Evolutionary conservation across 106 monocot species (phyloP), one percentile per base, ranked within the genome.

Genomic region (Phalaenopsis equestris): DNA sequence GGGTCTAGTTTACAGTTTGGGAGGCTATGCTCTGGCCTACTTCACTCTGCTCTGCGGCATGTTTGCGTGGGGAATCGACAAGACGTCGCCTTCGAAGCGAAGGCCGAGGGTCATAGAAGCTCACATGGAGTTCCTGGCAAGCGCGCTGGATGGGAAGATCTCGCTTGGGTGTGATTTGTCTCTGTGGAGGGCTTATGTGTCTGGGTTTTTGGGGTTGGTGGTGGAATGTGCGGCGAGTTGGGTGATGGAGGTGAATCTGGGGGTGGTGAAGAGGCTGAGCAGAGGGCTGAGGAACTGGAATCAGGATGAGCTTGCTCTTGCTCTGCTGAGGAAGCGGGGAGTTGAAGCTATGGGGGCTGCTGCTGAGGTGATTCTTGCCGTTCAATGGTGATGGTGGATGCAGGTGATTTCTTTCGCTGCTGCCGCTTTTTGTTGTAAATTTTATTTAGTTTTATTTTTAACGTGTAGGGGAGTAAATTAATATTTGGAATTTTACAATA

Each of bases 11-110:
- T 78, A 85, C 42, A 83, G 67, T 72, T 78, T 99, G 41, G 86
- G 86, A 3, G 98, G 98, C 7, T 80, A 83, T 55, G 91, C 89
- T 11, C 85, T 99, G 3, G 92, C 98, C 9, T 85, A 99, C 80
- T 87, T 99, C 67, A 83, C 86, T 5, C 56, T 93, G 74, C 81
- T 92, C 42, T 83, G 89, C 79, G 94, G 90, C 30, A 91, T 94
- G 87, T 89, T 99, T 80, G 90, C 91, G 1, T 99, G 98, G 98
- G 94, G 98, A 6, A 86, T 92, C 30, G 87, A 85, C 47, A 80
- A 85, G 5, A 78, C 79, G 14, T 72, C 90, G 8, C 3, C 80
- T 0, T 89, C 89, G 21, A 89, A 85, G 80, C 76, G 91, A 42
- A 76, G 94, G 47, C 67, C 87, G 3, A 86, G 82, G 79, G 86